Evolutionary conservation across 1,284 basidiomycete species (phyloP), one percentile per base, ranked within the genome.

Genomic region (Termitomyces sp.): DNA sequence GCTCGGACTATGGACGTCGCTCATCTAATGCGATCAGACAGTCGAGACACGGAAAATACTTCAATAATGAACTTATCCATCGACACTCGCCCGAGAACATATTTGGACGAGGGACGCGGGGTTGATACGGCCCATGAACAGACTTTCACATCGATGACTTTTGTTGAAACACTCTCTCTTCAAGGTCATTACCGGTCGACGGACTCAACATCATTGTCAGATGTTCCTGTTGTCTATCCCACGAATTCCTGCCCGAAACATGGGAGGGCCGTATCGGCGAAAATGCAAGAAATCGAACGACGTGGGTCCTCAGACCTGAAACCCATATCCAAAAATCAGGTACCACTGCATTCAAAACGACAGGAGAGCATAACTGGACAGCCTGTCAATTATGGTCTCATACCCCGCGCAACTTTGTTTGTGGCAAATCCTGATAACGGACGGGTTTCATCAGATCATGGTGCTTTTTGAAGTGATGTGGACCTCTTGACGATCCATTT

Each of bases 1-100:
- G 85, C 78, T 5, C 79, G 74, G 24, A 77, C 72, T 39, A 80
- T 88, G 76, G 84, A 86, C 67, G 84, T 90, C 47, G 76, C 82
- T 28, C 83, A 86, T 67, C 73, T 84, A 53, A 73, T 76, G 24
- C 76, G 76, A 50, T 72, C 73, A 17, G 72, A 68, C 34, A 73
- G 67, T 53, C 66, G 64, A 43, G 63, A 64, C 42, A 66, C 65
- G 3, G 66, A 64, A 31, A 73, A 70, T 56, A 69, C 63, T 34
- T 67, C 67, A 15, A 65, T 58, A 7, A 62, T 64, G 28, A 63
- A 61, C 24, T 28, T 64, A 52, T 68, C 67, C 50, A 59, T 67
- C 15, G 66, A 68, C 19, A 65, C 63, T 6, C 59, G 58, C 19
- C 56, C 45, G 30, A 43, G 36, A 34, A 33, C 28, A 19, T 48